phyloP scores from a whole-genome alignment of 2,329 filamentous ascomycete genomes.

The Phoma sp. region DNA sequence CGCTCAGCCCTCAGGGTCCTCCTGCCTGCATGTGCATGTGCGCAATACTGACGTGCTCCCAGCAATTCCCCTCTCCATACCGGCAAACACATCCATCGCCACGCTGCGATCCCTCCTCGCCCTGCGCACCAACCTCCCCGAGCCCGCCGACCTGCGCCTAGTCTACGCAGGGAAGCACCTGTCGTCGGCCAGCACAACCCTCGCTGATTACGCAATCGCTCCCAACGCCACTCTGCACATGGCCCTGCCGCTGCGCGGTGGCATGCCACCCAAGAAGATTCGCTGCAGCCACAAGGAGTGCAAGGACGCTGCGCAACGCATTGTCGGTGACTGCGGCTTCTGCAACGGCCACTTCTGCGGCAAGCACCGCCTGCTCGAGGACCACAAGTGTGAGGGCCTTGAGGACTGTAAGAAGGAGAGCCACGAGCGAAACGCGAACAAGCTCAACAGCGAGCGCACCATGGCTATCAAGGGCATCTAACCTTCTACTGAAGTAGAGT shows the following conservation, averaged over 20 bases:
- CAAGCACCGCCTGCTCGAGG: constrained; percentile 91
- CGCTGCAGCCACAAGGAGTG: constrained; percentile 90
- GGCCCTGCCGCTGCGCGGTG: constrained; percentile 62
- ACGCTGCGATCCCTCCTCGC: constrained; percentile 64
- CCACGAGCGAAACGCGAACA: constrained; percentile 90
- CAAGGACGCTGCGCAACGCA: constrained; percentile 84
- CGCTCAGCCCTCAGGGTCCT: constrained; percentile 12
- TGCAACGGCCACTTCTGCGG: constrained; percentile 94
- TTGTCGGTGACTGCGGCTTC: constrained; percentile 95
- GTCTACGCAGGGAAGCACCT: constrained; percentile 65
- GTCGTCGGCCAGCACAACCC: constrained; percentile 48
- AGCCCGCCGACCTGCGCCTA: constrained; percentile 58
- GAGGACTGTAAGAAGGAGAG: constrained; percentile 99
- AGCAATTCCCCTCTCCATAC: constrained; percentile 65
- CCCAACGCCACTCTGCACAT: constrained; percentile 61
- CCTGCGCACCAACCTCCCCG: constrained; percentile 61
- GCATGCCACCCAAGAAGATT: constrained; percentile 72
- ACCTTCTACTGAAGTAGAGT: constrained; percentile 11
- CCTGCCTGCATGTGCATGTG: background rate
- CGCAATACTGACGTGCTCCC: constrained; percentile 28
- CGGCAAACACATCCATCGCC: constrained; percentile 59
- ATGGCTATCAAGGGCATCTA: constrained; percentile 91
- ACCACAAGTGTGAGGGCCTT: constrained; percentile 89
- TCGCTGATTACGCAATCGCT: constrained; percentile 56
- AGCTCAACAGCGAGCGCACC: constrained; percentile 90